Percentiles rank a stretch among this genome's conserved stretches.
Evolutionary conservation across 495 filamentous ascomycete genomes (phyloP).

Genomic region (Neurospora cerealis): DNA sequence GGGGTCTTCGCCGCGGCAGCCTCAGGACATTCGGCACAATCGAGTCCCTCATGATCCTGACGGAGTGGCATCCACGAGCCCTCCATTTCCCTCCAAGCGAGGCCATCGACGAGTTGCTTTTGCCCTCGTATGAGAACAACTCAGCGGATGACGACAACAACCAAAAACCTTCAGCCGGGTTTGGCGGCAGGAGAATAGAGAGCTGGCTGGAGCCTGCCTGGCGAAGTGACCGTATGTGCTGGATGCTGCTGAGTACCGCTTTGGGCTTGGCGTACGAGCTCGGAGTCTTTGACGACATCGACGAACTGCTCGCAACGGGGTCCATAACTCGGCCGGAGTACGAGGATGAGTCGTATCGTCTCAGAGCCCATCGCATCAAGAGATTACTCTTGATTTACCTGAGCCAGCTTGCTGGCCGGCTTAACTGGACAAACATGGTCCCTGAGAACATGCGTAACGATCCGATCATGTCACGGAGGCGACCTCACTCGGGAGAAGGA

Average conservation of each 20-base stretch:
- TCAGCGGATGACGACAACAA: constrained; percentile 39
- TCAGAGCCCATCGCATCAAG: constrained; percentile 72
- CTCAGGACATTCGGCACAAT: constrained; percentile 86
- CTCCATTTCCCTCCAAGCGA: constrained; percentile 92
- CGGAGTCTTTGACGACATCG: constrained; percentile 84
- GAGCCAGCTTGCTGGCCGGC: constrained; percentile 80
- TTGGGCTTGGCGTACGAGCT: constrained; percentile 86
- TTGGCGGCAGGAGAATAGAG: constrained; percentile 66
- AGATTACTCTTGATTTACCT: constrained; percentile 80
- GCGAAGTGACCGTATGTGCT: constrained; percentile 94
- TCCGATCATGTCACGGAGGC: constrained; percentile 32
- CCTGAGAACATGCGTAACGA: constrained; percentile 50
- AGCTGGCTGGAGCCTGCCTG: constrained; percentile 96
- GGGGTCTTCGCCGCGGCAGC: constrained; percentile 57
- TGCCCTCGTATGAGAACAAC: constrained; percentile 38
- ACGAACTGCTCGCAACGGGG: constrained; percentile 43
- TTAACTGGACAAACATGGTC: constrained; percentile 92
- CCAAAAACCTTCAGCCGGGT: constrained; percentile 33
- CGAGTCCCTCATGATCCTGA: constrained; percentile 85
- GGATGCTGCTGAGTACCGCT: constrained; percentile 91
- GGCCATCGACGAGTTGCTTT: constrained; percentile 49
- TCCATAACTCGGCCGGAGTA: constrained; percentile 49
- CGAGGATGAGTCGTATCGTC: constrained; percentile 62
- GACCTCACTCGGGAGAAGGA: constrained; percentile 34
- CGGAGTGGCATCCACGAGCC: constrained; percentile 92